These are phyloP conservation scores for Hydnum rufescens DNA, from an alignment of 768 basidiomycete species.

Conservation along the genomic window DNA sequence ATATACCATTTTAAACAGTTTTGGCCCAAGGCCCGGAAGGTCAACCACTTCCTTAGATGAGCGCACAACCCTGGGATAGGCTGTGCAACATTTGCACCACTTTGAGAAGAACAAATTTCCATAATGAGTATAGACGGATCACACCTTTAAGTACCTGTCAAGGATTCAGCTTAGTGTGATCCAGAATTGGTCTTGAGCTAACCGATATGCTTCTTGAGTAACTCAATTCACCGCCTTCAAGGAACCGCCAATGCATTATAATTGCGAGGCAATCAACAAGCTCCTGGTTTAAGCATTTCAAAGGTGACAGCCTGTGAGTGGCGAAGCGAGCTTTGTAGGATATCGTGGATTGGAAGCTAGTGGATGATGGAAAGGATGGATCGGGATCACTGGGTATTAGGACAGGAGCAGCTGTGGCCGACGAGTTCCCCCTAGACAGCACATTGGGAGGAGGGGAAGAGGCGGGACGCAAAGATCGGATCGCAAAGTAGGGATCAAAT, in stretches of 20 bases:
- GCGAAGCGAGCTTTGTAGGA: slow-evolving; percentile 27
- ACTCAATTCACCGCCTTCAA: slow-evolving; percentile 56
- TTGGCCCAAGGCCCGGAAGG: slow-evolving; percentile 23
- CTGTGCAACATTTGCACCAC: too few relatives aligned
- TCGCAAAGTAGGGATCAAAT: slow-evolving; percentile 35
- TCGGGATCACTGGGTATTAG: slow-evolving; percentile 14
- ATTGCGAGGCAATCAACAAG: slow-evolving; percentile 39
- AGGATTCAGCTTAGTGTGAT: too few relatives aligned
- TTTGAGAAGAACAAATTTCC: too few relatives aligned
- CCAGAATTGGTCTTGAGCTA: too few relatives aligned
- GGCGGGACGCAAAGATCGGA: slow-evolving; percentile 14
- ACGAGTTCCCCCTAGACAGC: background rate
- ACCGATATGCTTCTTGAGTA: slow-evolving; percentile 59
- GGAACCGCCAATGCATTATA: slow-evolving; percentile 34
- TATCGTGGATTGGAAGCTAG: slow-evolving; percentile 13
- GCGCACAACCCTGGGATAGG: too few relatives aligned
- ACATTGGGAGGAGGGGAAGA: background rate
- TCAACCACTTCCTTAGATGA: slow-evolving; percentile 11
- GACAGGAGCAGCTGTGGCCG: background rate
- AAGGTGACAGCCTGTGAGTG: slow-evolving; percentile 41
- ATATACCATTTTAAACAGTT: slow-evolving; percentile 20
- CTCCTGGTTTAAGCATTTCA: slow-evolving; percentile 47
- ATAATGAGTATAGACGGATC: too few relatives aligned
- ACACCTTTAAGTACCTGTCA: too few relatives aligned
- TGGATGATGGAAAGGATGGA: slow-evolving; percentile 11